These are phyloP conservation scores for Raphanus raphanistrum DNA, from an alignment of 345 rosid genomes.

Conservation along the genomic window DNA sequence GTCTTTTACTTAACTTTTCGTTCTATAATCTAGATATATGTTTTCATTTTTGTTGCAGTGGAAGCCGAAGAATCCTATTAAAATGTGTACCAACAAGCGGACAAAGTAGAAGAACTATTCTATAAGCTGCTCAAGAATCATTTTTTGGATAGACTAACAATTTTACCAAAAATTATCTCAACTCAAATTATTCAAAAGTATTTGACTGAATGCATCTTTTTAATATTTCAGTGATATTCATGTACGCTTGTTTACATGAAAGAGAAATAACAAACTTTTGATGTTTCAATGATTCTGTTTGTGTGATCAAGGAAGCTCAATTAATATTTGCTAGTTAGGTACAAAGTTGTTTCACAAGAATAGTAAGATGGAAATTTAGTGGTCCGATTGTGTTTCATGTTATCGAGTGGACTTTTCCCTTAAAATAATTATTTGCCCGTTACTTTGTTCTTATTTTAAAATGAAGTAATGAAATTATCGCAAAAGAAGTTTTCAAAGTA, in stretches of 20 bases:
- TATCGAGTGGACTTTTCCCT: slow-evolving; percentile 15
- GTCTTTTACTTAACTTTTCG: background rate
- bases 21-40: background rate
- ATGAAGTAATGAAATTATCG: background rate
- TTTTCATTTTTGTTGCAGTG: slow-evolving; percentile 13
- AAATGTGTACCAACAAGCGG: slow-evolving; percentile 22
- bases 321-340: slow-evolving; percentile 27
- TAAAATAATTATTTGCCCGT: background rate
- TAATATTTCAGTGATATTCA: background rate
- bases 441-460: background rate
- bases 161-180: background rate
- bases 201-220: background rate
- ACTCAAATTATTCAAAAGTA: background rate
- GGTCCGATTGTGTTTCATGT: slow-evolving; percentile 32
- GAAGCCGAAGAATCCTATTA: slow-evolving; percentile 23
- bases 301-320: slow-evolving; percentile 18
- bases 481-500: background rate
- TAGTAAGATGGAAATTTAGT: slow-evolving; percentile 27
- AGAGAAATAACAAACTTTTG: background rate
- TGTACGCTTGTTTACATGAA: background rate
- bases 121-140: background rate
- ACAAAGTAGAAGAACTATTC: slow-evolving; percentile 22
- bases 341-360: slow-evolving; percentile 30
- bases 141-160: background rate
- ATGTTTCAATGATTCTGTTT: slow-evolving; percentile 5